These are phyloP conservation scores for Ehretia macrophylla DNA, from an alignment of 257 asterid species.

Conservation along the genomic window DNA sequence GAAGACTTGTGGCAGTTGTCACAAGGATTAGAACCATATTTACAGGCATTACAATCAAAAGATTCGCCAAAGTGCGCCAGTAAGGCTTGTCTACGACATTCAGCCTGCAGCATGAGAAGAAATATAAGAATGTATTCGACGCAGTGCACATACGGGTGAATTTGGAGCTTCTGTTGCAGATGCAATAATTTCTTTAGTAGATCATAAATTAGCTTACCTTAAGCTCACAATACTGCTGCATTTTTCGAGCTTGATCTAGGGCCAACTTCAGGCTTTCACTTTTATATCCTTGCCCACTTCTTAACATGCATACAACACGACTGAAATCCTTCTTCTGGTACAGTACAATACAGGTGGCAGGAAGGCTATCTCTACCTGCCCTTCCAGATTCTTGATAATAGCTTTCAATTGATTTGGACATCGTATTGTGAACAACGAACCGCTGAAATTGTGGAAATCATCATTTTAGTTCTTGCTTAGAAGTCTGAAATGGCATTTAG, in stretches of 20 bases:
- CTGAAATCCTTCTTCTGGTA: conserved; percentile 96
- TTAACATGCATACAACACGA: conserved; percentile 87
- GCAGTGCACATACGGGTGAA: neutral
- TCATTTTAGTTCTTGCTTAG: neutral
- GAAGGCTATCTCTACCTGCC: conserved; percentile 81
- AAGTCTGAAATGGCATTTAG: neutral
- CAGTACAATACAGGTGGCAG: conserved; percentile 66
- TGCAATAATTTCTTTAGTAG: neutral
- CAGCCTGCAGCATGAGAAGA: conserved; percentile 44
- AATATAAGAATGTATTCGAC: neutral
- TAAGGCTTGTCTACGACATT: conserved; percentile 76
- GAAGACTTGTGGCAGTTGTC: conserved; percentile 81
- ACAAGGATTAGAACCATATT: conserved; percentile 74
- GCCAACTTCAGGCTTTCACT: conserved; percentile 67
- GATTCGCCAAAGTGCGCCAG: conserved; percentile 86
- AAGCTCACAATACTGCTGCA: conserved; percentile 85
- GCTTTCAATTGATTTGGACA: conserved; percentile 97
- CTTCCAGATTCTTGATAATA: conserved; percentile 99
- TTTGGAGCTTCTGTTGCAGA: neutral
- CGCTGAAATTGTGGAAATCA: conserved; percentile 48
- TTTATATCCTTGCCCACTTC: conserved; percentile 67
- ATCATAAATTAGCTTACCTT: conserved; percentile 39
- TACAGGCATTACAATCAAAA: conserved; percentile 56
- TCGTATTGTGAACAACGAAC: conserved; percentile 83
- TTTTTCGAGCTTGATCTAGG: conserved; percentile 90